Percentiles rank a stretch among this genome's conserved stretches.
Evolutionary conservation across 1,139 yeast species (phyloP).

Genomic region (Hansenula lynferdii): DNA sequence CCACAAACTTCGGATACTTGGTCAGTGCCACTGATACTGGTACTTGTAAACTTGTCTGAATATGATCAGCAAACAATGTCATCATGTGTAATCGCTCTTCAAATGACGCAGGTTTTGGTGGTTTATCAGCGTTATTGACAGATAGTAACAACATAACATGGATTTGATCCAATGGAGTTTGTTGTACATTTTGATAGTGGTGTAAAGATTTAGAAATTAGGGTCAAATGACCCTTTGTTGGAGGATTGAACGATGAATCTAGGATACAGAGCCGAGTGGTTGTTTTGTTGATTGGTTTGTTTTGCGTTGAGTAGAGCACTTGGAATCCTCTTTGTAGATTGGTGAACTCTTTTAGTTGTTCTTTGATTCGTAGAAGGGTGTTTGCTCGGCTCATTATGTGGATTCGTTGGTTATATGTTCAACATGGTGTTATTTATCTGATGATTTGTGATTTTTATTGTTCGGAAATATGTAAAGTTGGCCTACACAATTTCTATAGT

Average conservation of each 20-base stretch:
- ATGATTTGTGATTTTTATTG: too few relatives aligned
- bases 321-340: conserved; percentile 9
- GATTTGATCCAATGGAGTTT: conserved; percentile 9
- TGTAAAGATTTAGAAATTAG: conserved; percentile 46
- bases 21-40: conserved; percentile 55
- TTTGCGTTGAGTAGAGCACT: conserved; percentile 14
- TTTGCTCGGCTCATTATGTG: too few relatives aligned
- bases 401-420: too few relatives aligned
- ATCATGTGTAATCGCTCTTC: conserved; percentile 68
- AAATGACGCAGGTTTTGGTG: conserved; percentile 51
- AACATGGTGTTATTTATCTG: too few relatives aligned
- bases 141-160: conserved; percentile 52
- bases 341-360: conserved; percentile 10
- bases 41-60: conserved; percentile 29
- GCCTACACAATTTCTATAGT: too few relatives aligned
- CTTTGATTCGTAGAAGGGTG: not conserved
- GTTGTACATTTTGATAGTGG: conserved; percentile 13
- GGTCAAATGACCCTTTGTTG: conserved; percentile 71
- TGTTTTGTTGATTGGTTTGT: conserved; percentile 3
- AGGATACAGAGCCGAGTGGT: conserved; percentile 40
- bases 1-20: conserved; percentile 60
- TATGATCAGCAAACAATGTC: conserved; percentile 44
- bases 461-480: too few relatives aligned
- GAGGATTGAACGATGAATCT: conserved; percentile 91
- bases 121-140: conserved; percentile 78